Evolutionary conservation across 257 asterid genomes (phyloP).

Genomic region (Orobanche coerulescens): DNA sequence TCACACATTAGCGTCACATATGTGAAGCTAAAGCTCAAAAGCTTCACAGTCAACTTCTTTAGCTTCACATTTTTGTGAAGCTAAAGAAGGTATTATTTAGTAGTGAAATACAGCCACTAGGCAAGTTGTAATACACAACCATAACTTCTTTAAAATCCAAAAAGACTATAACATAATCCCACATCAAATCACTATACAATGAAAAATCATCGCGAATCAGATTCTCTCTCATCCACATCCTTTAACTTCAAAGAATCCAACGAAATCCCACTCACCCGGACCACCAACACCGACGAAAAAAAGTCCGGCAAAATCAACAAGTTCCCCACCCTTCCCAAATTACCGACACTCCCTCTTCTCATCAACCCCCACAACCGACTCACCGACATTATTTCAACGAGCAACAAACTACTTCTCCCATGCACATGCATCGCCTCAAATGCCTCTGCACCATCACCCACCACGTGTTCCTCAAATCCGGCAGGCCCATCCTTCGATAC

Average conservation of each 20-base stretch:
- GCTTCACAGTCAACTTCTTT: too few relatives aligned
- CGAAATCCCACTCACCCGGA: constrained; percentile 26
- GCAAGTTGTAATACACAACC: too few relatives aligned
- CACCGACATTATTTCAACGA: constrained; percentile 37
- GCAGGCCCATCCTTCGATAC: constrained; percentile 20
- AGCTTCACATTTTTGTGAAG: too few relatives aligned
- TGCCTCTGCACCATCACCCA: constrained; percentile 22
- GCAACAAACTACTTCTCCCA: constrained; percentile 25
- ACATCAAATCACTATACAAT: too few relatives aligned
- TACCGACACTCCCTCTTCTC: constrained; percentile 34
- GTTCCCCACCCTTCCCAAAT: constrained; percentile 43
- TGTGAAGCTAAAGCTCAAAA: too few relatives aligned
- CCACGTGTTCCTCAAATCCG: constrained; percentile 22
- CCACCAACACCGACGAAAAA: constrained; percentile 44
- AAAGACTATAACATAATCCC: too few relatives aligned
- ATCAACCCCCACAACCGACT: constrained; percentile 29
- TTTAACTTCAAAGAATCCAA: constrained; percentile 23
- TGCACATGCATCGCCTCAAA: constrained; percentile 19
- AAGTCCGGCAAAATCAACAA: constrained; percentile 34
- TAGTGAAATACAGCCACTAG: too few relatives aligned
- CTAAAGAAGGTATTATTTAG: too few relatives aligned
- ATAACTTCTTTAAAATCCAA: too few relatives aligned
- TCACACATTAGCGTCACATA: too few relatives aligned
- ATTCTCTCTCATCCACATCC: constrained; percentile 4
- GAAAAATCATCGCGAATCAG: constrained; percentile 16